Evolutionary conservation across 2,329 filamentous ascomycete genomes (phyloP), one percentile per base, ranked within the genome.

Genomic region (Ceratocystis variospora): DNA sequence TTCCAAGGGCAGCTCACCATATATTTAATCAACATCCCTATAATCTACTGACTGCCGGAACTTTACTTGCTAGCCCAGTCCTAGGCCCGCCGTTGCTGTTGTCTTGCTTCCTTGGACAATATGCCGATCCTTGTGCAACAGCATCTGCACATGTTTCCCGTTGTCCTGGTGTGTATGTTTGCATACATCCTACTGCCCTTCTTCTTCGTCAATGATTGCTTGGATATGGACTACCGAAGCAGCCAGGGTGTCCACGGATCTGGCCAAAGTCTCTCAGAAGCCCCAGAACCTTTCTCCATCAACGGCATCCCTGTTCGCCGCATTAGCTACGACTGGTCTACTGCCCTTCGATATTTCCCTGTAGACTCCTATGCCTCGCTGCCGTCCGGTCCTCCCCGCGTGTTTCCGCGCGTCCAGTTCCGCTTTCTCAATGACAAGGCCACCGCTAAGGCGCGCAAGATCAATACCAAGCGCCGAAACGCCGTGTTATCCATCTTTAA

Each of bases 401-500:
- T 50, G 17, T 70, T 77, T 17, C 73, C 73, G 2, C 69, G 66
- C 0, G 70, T 77, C 2, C 75, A 77, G 59, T 41, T 69, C 48
- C 57, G 73, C 81, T 22, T 82, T 78, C 70, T 69, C 1, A 6
- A 33, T 33, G 19, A 64, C 62, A n/a, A 44, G n/a, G 37, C 33
- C 17, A 10, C 57, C 17, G 19, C 33, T 2, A 50, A 64, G 44
- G 57, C 31, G 19, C 68, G 46, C 28, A 61, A 37, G 44, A 33
- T 57, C 44, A 68, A 65, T 45, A 45, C 19, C 28, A 45, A 65
- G 73, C 59, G 78, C 77, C 28, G 72, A 71, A 28, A 66, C 48
- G 74, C 77, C 0, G 77, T 82, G 33, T 77, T 77, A 53, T 72
- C 71, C 0, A 74, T 75, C 0, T 81, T 82, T 28, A 67, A 74